Evolutionary conservation across 2,329 filamentous ascomycete species (phyloP).

Genomic region (Fusarium albosuccineum): DNA sequence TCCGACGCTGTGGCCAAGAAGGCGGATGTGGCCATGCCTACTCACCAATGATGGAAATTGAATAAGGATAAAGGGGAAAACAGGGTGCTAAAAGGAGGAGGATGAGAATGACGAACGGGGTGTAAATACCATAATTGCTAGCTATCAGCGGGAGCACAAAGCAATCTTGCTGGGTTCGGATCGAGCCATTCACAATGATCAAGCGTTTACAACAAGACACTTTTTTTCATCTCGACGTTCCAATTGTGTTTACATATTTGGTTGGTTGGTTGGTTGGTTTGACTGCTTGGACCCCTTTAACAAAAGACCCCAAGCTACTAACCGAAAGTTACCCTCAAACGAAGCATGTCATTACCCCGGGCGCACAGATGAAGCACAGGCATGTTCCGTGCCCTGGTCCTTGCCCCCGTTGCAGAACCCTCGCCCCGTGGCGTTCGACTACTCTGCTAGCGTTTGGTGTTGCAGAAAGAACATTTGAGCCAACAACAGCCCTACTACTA

Average conservation of each 20-base stretch:
- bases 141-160: constrained; percentile 5
- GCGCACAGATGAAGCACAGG: constrained; percentile 8
- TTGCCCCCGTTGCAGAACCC: background rate
- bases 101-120: constrained; percentile 5
- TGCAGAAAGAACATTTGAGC: background rate
- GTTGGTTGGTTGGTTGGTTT: no score
- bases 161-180: constrained; percentile 11
- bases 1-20: constrained; percentile 88
- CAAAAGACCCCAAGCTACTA: background rate
- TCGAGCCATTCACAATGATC: constrained; percentile 17
- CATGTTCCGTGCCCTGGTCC: background rate
- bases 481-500: background rate
- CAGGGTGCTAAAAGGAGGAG: constrained; percentile 13
- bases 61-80: background rate
- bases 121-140: constrained; percentile 32
- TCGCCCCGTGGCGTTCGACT: background rate
- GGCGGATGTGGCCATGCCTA: constrained; percentile 91
- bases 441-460: background rate
- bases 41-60: constrained; percentile 48
- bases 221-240: background rate
- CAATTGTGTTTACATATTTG: no score
- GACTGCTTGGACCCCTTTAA: no score
- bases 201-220: constrained; percentile 24
- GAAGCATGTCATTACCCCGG: no score
- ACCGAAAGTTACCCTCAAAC: background rate